Conservation (phyloP, 306 rosid species). For the Purshia tridentata region DNA sequence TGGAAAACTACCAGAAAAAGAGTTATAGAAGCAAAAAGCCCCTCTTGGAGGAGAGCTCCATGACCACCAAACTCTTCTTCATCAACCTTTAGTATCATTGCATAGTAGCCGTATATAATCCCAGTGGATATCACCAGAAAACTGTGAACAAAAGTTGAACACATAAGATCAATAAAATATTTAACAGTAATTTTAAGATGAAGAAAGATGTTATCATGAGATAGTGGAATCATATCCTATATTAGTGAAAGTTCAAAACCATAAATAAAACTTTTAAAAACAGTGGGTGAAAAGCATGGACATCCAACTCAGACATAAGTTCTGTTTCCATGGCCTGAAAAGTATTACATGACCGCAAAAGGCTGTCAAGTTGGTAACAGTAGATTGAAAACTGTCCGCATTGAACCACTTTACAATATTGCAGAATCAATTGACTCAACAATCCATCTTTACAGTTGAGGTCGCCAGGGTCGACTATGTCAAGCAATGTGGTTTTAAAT, state of each 20-base stretch:
- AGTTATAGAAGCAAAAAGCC: slow-evolving; percentile 89
- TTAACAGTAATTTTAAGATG: not conserved
- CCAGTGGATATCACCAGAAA: slow-evolving; percentile 73
- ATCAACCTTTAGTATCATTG: slow-evolving; percentile 79
- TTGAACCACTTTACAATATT: not conserved
- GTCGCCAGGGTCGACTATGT: not conserved
- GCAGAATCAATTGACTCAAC: not conserved
- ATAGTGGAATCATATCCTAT: not conserved
- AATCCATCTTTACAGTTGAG: not conserved
- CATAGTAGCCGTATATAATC: slow-evolving; percentile 75
- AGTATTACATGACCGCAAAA: not conserved
- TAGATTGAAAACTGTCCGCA: not conserved
- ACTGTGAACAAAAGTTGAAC: slow-evolving; percentile 43
- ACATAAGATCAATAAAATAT: slow-evolving; percentile 1
- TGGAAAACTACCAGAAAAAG: slow-evolving; percentile 77
- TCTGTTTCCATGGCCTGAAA: not conserved
- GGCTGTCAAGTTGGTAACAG: not conserved
- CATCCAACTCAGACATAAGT: not conserved
- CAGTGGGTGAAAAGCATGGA: not conserved
- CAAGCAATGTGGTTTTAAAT: not conserved
- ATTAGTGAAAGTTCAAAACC: not conserved
- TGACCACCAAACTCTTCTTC: slow-evolving; percentile 99
- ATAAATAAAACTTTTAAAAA: not conserved
- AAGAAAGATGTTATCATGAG: not conserved
- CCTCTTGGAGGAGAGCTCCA: slow-evolving; percentile 98